Conservation (phyloP, 129 eudicot species). For the Deinandra increscens region DNA sequence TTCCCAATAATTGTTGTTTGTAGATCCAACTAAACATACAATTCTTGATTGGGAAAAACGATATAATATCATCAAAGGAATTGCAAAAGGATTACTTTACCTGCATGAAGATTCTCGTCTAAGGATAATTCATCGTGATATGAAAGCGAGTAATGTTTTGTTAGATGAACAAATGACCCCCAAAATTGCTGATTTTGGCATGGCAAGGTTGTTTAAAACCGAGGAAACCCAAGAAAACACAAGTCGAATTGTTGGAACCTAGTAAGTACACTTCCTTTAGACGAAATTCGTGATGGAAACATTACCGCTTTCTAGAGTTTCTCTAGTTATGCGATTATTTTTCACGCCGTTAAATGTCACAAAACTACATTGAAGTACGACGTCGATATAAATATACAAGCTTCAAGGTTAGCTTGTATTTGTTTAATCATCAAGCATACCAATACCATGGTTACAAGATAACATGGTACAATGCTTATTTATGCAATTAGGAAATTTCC, state of each 20-base stretch:
- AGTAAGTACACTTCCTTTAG: background rate
- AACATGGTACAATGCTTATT: background rate
- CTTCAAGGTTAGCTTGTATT: background rate
- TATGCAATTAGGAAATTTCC: background rate
- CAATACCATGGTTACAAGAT: background rate
- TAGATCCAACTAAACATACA: background rate
- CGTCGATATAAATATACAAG: background rate
- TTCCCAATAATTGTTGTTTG: background rate
- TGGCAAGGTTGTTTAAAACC: conserved; percentile 7
- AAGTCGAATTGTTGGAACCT: conserved; percentile 7
- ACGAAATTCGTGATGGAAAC: background rate
- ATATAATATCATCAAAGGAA: conserved; percentile 10
- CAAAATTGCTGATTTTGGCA: background rate
- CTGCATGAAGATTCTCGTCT: conserved; percentile 6
- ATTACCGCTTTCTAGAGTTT: too few relatives aligned
- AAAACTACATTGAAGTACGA: background rate
- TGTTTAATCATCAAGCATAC: background rate
- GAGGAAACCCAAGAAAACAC: conserved; percentile 5
- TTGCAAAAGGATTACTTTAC: conserved; percentile 16
- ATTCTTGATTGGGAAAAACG: conserved; percentile 15
- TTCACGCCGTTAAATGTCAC: background rate
- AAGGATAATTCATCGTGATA: conserved; percentile 8
- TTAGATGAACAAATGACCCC: background rate
- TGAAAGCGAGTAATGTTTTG: conserved; percentile 8
- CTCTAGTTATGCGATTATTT: background rate